Percentiles rank a stretch among this genome's conserved stretches.
These are phyloP conservation scores for Periconia macrospinosa DNA, from an alignment of 2,329 filamentous ascomycete genomes.

Conservation along the genomic window DNA sequence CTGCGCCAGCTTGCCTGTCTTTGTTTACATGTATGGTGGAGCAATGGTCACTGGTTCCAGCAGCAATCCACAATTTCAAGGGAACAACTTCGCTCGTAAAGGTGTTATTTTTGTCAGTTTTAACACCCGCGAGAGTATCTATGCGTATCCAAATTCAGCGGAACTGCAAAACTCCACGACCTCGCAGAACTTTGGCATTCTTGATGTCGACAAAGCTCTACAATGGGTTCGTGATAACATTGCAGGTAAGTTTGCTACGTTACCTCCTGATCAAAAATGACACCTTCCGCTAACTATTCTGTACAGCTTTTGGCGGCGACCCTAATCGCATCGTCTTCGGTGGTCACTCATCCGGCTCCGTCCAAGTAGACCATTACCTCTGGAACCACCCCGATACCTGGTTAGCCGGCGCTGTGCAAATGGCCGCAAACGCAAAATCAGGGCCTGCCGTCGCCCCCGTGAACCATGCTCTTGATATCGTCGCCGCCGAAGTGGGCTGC, in stretches of 20 bases:
- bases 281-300: too few species aligned
- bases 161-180: conserved; percentile 28
- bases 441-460: conserved; percentile 22
- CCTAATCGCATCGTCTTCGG: conserved; percentile 49
- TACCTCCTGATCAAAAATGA: too few species aligned
- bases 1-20: conserved; percentile 33
- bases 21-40: conserved; percentile 50
- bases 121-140: conserved; percentile 38
- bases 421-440: conserved; percentile 28
- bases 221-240: conserved; percentile 43
- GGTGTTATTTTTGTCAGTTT: conserved; percentile 28
- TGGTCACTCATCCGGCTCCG: conserved; percentile 35
- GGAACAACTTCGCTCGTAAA: conserved; percentile 41
- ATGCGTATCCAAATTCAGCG: conserved; percentile 46
- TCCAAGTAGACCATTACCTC: conserved; percentile 27
- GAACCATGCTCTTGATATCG: conserved; percentile 24
- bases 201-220: conserved; percentile 42
- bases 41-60: conserved; percentile 45
- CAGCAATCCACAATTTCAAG: conserved; percentile 47
- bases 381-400: conserved; percentile 27
- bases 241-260: conserved; percentile 8
- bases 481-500: conserved; percentile 26
- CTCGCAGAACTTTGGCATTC: conserved; percentile 38
- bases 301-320: conserved; percentile 44
- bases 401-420: conserved; percentile 24